A percentile compares a stretch with the other conserved stretches of the same genome.
phyloP scores from a whole-genome alignment of 202 grass and related monocot genomes.

The Cymbopogon flexuosus region DNA sequence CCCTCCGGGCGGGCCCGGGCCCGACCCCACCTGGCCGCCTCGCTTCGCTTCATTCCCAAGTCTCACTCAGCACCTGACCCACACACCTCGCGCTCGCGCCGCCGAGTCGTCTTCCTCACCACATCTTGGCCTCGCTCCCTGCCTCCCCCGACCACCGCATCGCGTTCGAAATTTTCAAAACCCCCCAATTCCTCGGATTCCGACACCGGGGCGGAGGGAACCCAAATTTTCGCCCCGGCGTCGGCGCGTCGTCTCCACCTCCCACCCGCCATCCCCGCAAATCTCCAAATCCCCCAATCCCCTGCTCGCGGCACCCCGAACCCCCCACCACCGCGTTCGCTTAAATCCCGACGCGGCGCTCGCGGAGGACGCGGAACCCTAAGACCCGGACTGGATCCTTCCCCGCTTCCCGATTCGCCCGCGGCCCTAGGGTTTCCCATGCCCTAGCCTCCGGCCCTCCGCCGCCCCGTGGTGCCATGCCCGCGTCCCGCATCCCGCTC shows the following conservation, averaged over 20 bases:
- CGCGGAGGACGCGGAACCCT: conserved; percentile 27
- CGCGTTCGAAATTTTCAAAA: conserved; percentile 50
- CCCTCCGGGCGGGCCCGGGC: too few species aligned
- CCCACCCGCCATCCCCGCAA: neutral
- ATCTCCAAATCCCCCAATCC: conserved; percentile 18
- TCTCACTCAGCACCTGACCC: neutral
- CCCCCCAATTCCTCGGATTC: conserved; percentile 27
- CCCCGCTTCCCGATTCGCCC: neutral
- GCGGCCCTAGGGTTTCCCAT: conserved; percentile 17
- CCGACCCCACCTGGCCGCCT: neutral
- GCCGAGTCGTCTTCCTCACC: conserved; percentile 9
- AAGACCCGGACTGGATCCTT: conserved; percentile 1
- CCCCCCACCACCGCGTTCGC: neutral
- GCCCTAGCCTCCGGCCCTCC: conserved; percentile 8
- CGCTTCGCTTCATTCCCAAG: neutral
- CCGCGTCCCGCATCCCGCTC: conserved; percentile 50
- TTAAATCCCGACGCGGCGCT: conserved; percentile 19
- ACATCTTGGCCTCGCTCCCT: neutral
- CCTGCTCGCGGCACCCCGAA: neutral
- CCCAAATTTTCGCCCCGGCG: conserved; percentile 26
- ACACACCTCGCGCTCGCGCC: neutral
- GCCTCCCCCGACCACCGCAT: neutral
- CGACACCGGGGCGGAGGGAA: conserved; percentile 32
- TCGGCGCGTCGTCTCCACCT: neutral
- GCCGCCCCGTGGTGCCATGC: conserved; percentile 14